Evolutionary conservation across 257 asterid species (phyloP).

Genomic region (Mitragyna speciosa): DNA sequence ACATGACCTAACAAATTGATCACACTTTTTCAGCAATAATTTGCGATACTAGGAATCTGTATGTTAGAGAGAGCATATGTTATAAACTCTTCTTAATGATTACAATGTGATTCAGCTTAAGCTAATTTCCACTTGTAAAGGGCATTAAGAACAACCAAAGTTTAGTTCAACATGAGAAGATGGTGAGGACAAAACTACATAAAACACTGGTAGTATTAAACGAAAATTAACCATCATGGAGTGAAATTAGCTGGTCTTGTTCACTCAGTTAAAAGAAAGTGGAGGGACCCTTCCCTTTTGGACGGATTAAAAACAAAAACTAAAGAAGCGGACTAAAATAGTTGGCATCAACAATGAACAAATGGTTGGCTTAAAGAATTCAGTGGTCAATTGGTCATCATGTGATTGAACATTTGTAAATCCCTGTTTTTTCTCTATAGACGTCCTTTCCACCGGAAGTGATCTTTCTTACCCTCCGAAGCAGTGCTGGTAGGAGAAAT

Average conservation of each 20-base stretch:
- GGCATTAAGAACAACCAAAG: too few species aligned
- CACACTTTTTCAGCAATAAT: not conserved
- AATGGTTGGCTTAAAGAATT: slow-evolving; percentile 1
- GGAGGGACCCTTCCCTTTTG: not conserved
- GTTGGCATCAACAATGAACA: not conserved
- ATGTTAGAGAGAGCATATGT: not conserved
- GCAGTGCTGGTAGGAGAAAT: too few species aligned
- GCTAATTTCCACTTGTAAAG: not conserved
- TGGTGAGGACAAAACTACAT: too few species aligned
- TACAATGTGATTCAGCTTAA: not conserved
- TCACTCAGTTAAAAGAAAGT: not conserved
- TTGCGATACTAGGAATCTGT: not conserved
- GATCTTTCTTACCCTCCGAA: too few species aligned
- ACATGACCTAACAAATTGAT: not conserved
- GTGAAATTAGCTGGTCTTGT: not conserved
- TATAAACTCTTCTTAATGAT: not conserved
- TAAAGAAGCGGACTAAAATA: not conserved
- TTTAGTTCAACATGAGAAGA: too few species aligned
- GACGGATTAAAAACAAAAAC: not conserved
- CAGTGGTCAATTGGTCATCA: slow-evolving; percentile 12
- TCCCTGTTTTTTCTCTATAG: not conserved
- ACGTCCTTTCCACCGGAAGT: too few species aligned
- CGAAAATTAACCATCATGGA: not conserved
- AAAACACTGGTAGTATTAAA: too few species aligned
- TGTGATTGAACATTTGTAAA: not conserved